Percentiles rank a stretch among this genome's conserved stretches.
These are phyloP conservation scores for Papiliotrema terrestris DNA, from an alignment of 1,284 basidiomycete genomes.

Conservation along the genomic window DNA sequence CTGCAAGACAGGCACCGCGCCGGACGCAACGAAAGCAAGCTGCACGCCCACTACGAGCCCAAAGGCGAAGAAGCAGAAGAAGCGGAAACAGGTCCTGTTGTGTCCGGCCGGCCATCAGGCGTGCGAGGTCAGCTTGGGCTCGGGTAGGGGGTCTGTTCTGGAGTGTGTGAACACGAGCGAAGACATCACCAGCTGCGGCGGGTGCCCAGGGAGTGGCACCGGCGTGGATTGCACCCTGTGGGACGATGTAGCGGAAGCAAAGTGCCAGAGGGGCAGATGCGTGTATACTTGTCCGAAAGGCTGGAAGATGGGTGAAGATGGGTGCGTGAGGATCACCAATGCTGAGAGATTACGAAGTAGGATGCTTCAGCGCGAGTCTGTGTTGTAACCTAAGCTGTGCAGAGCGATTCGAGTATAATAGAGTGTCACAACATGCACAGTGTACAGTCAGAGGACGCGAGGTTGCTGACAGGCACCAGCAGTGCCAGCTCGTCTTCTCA, in stretches of 20 bases:
- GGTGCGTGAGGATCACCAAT: neutral
- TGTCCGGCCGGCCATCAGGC: neutral
- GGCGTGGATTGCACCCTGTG: conserved; percentile 1
- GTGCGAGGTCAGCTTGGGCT: neutral
- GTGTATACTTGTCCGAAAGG: conserved; percentile 1
- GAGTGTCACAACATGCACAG: too few relatives aligned
- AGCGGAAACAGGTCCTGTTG: neutral
- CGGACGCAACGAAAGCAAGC: conserved; percentile 1
- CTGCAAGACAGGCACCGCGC: neutral
- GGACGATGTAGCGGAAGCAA: neutral
- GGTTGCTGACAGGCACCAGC: too few relatives aligned
- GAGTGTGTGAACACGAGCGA: conserved; percentile 1
- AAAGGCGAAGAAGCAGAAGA: neutral
- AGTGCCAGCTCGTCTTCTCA: too few relatives aligned
- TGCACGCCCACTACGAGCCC: conserved; percentile 1
- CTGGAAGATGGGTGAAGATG: neutral
- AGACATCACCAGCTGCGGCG: conserved; percentile 3
- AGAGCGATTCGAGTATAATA: too few relatives aligned
- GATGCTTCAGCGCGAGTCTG: too few relatives aligned
- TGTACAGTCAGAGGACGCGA: too few relatives aligned
- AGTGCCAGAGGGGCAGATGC: conserved; percentile 1
- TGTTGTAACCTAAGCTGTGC: too few relatives aligned
- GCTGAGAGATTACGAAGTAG: too few relatives aligned
- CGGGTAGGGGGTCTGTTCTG: neutral
- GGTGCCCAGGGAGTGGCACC: neutral